phyloP scores from a whole-genome alignment of 2,329 filamentous ascomycete species.

The Neonectria magnoliae region DNA sequence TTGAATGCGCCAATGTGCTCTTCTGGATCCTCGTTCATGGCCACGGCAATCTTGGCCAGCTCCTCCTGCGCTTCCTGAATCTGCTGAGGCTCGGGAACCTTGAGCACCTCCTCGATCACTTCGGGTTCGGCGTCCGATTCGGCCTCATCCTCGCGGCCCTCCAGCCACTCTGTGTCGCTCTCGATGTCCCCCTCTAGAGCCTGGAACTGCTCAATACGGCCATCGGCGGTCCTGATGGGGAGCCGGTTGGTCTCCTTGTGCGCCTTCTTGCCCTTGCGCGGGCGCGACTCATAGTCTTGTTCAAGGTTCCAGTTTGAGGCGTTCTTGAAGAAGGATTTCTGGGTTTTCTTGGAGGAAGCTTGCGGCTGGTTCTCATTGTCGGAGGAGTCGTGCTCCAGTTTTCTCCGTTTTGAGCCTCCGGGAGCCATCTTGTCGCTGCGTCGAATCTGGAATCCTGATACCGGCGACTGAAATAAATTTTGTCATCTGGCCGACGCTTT shows the following conservation, averaged over 20 bases:
- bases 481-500: slow-evolving; percentile 28
- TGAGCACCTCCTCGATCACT: slow-evolving; percentile 64
- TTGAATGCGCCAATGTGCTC: slow-evolving; percentile 86
- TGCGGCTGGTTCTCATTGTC: slow-evolving; percentile 55
- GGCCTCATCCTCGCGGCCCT: slow-evolving; percentile 65
- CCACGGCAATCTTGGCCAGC: slow-evolving; percentile 80
- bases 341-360: slow-evolving; percentile 52
- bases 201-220: slow-evolving; percentile 70
- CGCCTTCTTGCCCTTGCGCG: slow-evolving; percentile 81
- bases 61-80: slow-evolving; percentile 92
- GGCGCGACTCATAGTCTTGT: slow-evolving; percentile 86
- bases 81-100: slow-evolving; percentile 79
- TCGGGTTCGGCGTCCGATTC: slow-evolving; percentile 59
- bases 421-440: slow-evolving; percentile 53
- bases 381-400: slow-evolving; percentile 62
- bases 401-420: slow-evolving; percentile 66
- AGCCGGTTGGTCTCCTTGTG: slow-evolving; percentile 78
- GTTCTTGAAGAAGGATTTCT: slow-evolving; percentile 75
- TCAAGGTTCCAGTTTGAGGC: slow-evolving; percentile 90
- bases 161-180: slow-evolving; percentile 72
- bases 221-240: slow-evolving; percentile 87
- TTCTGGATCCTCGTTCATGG: slow-evolving; percentile 92
- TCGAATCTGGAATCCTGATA: slow-evolving; percentile 21
- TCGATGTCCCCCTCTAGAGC: slow-evolving; percentile 65
- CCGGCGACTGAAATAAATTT: slow-evolving; percentile 28